Percentiles rank a stretch among this genome's conserved stretches.
phyloP scores from a whole-genome alignment of 148 eudicot species.

The Silene uniflora region DNA sequence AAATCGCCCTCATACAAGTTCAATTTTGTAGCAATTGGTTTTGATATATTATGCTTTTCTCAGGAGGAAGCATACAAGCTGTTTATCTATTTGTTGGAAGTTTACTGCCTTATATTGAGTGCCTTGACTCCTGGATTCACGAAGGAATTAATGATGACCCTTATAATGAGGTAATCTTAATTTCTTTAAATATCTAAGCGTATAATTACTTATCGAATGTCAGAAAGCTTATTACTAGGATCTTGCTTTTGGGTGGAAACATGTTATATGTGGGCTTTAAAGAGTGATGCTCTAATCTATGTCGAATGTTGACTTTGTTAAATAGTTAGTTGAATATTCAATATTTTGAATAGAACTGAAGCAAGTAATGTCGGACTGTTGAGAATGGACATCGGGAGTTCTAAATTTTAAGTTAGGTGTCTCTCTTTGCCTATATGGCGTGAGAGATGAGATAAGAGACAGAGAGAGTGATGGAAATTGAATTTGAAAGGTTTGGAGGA shows the following conservation, averaged over 20 bases:
- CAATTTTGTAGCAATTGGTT: constrained; percentile 2
- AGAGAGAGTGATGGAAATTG: not conserved
- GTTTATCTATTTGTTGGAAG: constrained; percentile 76
- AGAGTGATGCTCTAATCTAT: not conserved
- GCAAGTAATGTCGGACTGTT: not conserved
- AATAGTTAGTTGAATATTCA: not conserved
- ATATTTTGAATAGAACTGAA: not conserved
- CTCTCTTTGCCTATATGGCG: too few relatives aligned
- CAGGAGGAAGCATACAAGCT: constrained; percentile 91
- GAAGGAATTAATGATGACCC: constrained; percentile 96
- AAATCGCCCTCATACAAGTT: not conserved
- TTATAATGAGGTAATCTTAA: constrained; percentile 69
- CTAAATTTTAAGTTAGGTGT: too few relatives aligned
- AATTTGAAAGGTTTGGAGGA: not conserved
- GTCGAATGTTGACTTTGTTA: not conserved
- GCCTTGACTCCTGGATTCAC: constrained; percentile 88
- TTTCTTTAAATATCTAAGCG: constrained; percentile 9
- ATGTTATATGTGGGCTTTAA: not conserved
- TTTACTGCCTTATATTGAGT: constrained; percentile 70
- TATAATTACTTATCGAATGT: not conserved
- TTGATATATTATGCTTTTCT: constrained; percentile 24
- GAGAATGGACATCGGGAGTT: too few relatives aligned
- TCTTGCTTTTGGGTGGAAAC: not conserved
- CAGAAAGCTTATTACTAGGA: not conserved
- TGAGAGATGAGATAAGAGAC: not conserved